Base-by-base conservation (phyloP, 305 asterid species). In the Solanum chacoense region DNA sequence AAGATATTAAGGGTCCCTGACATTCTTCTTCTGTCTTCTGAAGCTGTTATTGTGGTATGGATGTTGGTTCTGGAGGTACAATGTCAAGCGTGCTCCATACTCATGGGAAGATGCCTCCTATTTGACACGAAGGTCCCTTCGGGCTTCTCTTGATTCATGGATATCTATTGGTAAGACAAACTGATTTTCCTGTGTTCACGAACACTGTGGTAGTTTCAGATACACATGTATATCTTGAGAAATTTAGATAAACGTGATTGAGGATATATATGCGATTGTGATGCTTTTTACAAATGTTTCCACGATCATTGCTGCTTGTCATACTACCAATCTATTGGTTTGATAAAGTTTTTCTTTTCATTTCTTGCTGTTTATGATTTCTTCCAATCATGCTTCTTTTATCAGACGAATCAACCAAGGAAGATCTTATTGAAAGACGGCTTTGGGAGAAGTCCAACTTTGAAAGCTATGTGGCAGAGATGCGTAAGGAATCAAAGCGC, bases 401-500 rank as follows among this genome's bases (percentile, higher is more conserved):
- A 35, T 90, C 97, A 97, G 99, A 94, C 88, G 95, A 94, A 89
- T 90, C 92, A 73, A 92, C 90, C 28, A 95, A 94, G 91, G 99
- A 94, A 59, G 95, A 95, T 90, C 99, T 97, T 71, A 89, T 97
- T 31, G 90, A 93, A 85, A 94, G 94, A 92, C 98, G 94, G 29
- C 94, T 96, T 34, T 97, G 99, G 99, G 94, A 94, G 85, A 97
- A 93, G 90, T 86, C 95, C 92, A 96, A 97, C 94, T 78, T 97
- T 88, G 96, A 95, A 89, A 94, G 90, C 91, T 96, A 96, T 93
- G 83, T 92, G 88, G 94, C 95, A 14, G 99, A 96, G 92, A 92
- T 93, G 96, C 92, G 98, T 81, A 96, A 95, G 93, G 99, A 97
- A 93, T 96, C 98, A 13, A 97, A 95, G 91, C 98, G 98, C 63